Percentiles rank a stretch among this genome's conserved stretches.
Conservation (phyloP, 23 red algal species). For the Gracilariopsis chorda region DNA sequence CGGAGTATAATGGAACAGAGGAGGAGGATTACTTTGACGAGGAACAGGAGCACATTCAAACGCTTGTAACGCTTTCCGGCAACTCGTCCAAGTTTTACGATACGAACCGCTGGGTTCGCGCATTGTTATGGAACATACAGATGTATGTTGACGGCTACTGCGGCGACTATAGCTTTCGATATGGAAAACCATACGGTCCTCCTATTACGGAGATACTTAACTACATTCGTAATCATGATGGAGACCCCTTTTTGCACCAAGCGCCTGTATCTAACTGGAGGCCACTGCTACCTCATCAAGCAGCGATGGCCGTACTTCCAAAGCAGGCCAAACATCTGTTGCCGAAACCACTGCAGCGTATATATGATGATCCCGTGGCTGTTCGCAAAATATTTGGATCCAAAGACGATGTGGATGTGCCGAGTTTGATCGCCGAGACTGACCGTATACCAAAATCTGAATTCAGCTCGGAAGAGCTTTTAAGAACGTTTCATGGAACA, state of each 20-base stretch:
- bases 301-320: conserved; percentile 70
- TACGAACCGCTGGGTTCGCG: conserved; percentile 56
- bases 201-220: conserved; percentile 20
- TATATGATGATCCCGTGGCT: neutral
- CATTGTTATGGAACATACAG: conserved; percentile 69
- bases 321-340: conserved; percentile 58
- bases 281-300: conserved; percentile 64
- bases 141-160: conserved; percentile 89
- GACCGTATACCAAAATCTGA: conserved; percentile 45
- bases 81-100: conserved; percentile 58
- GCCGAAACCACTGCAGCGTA: conserved; percentile 49
- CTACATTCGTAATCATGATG: conserved; percentile 63
- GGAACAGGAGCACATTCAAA: conserved; percentile 52
- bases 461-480: conserved; percentile 21
- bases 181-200: conserved; percentile 68
- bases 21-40: conserved; percentile 49
- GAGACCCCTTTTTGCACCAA: conserved; percentile 43
- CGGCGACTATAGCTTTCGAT: conserved; percentile 67
- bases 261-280: conserved; percentile 41
- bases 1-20: neutral
- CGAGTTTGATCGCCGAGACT: neutral
- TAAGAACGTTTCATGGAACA: neutral
- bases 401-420: conserved; percentile 34
- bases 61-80: conserved; percentile 20
- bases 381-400: conserved; percentile 8